Evolutionary conservation across 2,329 filamentous ascomycete species (phyloP), one percentile per base, ranked within the genome.

Genomic region (Diaporthe citriasiana): DNA sequence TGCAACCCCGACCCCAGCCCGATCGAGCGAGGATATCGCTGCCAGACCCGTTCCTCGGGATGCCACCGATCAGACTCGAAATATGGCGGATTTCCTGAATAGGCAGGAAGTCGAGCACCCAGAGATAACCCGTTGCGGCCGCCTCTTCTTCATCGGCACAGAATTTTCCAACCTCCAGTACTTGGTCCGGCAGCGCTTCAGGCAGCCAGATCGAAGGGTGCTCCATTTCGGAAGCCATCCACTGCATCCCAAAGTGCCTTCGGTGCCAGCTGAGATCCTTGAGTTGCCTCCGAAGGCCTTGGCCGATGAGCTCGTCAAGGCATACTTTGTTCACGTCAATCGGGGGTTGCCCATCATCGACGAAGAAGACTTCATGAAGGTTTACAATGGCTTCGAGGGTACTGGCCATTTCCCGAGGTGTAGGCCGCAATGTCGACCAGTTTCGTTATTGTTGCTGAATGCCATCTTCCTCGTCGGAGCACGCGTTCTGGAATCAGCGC

Each of bases 141-240:
- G 59, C 15, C 38, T 63, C 38, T 47, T 45, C 27, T 63, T 63
- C 27, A 63, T 63, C 19, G 59, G 59, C 2, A 63, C 38, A 22
- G 59, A 63, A 33, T 47, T 63, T 33, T 63, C 59, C 15, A 63
- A 63, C 40, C 40, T 63, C 13, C 38, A 63, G 12, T 63, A 63
- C 40, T n/a, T 63, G 2, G 59, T 47, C 25, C 59, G 59, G 9
- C 40, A 63, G 40, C 59, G 59, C 17, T 45, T 40, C 15, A 45
- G 40, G 59, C 59, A 17, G 17, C 9, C 40, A n/a, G 40, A 63
- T n/a, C 25, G 47, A 27, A 63, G 10, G n/a, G 25, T 30, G 40
- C 25, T 63, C 19, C 59, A 63, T 47, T 63, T 63, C 27, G 59
- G 59, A 19, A 45, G 40, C 27, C 59, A 63, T 12, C 38, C 59